Base-by-base conservation (phyloP, 2,329 filamentous ascomycete genomes). In the Fusarium musae region DNA sequence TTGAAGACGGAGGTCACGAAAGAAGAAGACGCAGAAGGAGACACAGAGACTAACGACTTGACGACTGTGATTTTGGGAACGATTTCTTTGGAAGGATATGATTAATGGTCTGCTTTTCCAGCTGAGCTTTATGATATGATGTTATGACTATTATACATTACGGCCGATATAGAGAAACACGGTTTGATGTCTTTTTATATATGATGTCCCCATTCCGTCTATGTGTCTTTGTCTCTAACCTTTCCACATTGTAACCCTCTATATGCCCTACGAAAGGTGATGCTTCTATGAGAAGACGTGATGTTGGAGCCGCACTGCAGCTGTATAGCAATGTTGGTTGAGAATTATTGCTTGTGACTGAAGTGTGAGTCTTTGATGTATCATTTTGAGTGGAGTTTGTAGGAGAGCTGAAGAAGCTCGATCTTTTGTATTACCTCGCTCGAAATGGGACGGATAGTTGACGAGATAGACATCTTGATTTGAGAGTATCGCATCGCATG, bases 61-160 rank as follows among this genome's bases (percentile, higher is more conserved):
- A 78, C 58, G 77, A 78, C 61, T 59, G 58, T 56, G 65, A 59
- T 47, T 63, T 43, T 59, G 57, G 47, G 46, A 53, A 62, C 50
- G 63, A 52, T 68, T 69, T 72, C 63, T 63, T 74, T 75, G 66
- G 61, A 42, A 72, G 60, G 75, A 59, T 11, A 71, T 37, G 54
- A 52, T 39, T 69, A 58, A 66, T 66, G 66, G 43, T 28, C 66
- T 77, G 37, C 16, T 54, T 74, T 69, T 67, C 37, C 47, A 39
- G 39, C 74, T 60, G 36, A 66, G 36, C 42, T 73, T 63, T 61
- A 74, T 56, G 73, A 77, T 58, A 76, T 28, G 75, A 77, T 59
- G 68, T 70, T 62, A 77, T 63, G 75, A 77, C 64, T 67, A 74
- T 62, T 74, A 77, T 77, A 76, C 54, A 59, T 77, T 69, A 77